Conservation (phyloP, 805 yeast species). For the Pichia cabralensis region DNA sequence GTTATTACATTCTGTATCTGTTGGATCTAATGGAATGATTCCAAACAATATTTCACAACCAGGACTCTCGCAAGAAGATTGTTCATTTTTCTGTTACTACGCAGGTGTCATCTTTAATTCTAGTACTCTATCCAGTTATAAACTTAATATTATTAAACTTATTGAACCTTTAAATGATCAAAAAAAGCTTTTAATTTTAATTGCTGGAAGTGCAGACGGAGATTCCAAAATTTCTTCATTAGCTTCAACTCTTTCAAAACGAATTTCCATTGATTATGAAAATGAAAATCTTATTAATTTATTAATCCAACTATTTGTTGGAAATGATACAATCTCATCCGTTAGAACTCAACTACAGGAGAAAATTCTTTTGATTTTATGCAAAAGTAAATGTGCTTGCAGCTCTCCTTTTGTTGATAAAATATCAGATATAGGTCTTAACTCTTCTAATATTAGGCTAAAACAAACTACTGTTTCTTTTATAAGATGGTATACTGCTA, state of each 20-base stretch:
- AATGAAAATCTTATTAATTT: constrained; percentile 31
- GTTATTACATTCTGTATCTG: constrained; percentile 39
- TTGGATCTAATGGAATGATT: constrained; percentile 27
- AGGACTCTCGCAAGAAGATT: constrained; percentile 51
- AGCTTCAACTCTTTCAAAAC: constrained; percentile 42
- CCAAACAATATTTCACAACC: constrained; percentile 44
- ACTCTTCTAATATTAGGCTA: constrained; percentile 41
- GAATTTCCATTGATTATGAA: constrained; percentile 44
- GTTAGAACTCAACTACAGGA: constrained; percentile 46
- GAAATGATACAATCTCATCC: constrained; percentile 38
- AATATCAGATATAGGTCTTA: constrained; percentile 51
- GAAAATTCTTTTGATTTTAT: constrained; percentile 39
- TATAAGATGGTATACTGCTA: constrained; percentile 47
- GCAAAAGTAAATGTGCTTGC: constrained; percentile 45
- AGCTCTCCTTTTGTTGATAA: constrained; percentile 30
- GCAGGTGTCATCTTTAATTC: constrained; percentile 56
- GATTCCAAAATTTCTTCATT: constrained; percentile 44
- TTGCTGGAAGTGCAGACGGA: constrained; percentile 58
- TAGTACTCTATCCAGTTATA: constrained; percentile 34
- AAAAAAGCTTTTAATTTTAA: constrained; percentile 30
- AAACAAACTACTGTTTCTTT: constrained; percentile 52
- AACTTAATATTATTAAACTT: constrained; percentile 33
- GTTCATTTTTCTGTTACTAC: constrained; percentile 52
- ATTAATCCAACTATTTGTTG: constrained; percentile 41
- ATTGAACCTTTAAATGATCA: constrained; percentile 26